Conservation (phyloP, 2,329 filamentous ascomycete species). For the Colletotrichum kahawae region DNA sequence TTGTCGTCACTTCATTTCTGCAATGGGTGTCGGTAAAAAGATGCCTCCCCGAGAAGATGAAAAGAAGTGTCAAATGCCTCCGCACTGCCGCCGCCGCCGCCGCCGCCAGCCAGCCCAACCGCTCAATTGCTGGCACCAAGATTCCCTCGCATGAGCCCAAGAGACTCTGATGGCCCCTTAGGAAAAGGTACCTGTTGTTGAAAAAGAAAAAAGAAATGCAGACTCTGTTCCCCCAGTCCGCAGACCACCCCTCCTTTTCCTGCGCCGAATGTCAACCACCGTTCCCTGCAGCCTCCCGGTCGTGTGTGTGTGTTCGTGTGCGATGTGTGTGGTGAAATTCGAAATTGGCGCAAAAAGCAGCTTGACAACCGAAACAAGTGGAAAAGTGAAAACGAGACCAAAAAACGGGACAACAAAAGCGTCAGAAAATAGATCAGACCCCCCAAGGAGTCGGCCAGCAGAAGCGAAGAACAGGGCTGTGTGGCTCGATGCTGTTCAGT, state of each 20-base stretch:
- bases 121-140: not conserved
- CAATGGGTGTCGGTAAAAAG: slow-evolving; percentile 6
- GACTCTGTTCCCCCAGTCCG: not conserved
- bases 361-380: not conserved
- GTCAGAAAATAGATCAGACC: not conserved
- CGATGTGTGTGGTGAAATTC: not conserved
- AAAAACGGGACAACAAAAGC: not conserved
- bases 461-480: slow-evolving; percentile 15
- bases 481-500: not conserved
- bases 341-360: not conserved
- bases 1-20: slow-evolving; percentile 23
- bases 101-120: not conserved
- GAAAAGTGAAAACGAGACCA: not conserved
- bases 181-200: not conserved
- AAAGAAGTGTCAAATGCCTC: not conserved
- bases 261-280: slow-evolving; percentile 13
- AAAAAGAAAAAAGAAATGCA: not conserved
- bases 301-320: slow-evolving; percentile 14
- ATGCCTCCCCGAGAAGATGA: slow-evolving; percentile 14
- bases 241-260: not conserved
- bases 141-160: not conserved
- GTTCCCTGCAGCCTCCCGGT: not conserved
- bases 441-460: not conserved
- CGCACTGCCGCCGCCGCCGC: not conserved
- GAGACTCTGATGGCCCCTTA: not conserved